Base-by-base conservation (phyloP, 306 rosid species). In the Pachyrhizus erosus region DNA sequence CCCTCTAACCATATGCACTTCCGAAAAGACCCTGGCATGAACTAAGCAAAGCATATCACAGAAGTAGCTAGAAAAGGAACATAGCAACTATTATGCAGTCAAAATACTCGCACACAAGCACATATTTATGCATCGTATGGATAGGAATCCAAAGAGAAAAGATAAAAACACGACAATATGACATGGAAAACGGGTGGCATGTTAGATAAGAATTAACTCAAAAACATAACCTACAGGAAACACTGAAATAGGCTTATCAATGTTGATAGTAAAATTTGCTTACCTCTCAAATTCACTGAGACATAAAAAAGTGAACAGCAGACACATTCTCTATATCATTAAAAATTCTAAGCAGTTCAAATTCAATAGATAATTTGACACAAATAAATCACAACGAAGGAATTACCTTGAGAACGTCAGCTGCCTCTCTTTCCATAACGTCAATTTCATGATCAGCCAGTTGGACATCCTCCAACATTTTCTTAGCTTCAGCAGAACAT, bases 351-450 rank as follows among this genome's bases (percentile, higher is more conserved):
- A 29, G 70, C 70, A 57, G 49, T 11, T 82, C 43, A 66, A 51
- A 39, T 64, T 51, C 69, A 54, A 20, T 29, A 46, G 67, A 70
- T n/a, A 65, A 43, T 33, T 26, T 31, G 4, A 67, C 37, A 60
- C 65, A 65, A 46, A 7, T 17, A 48, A 60, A 57, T 37, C 69
- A 43, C 52, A 78, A 65, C 60, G 62, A 12, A 27, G 34, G 39
- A 52, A 29, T 55, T 85, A 95, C 98, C 97, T 93, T 85, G 57
- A 89, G 80, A 89, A 90, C 88, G 48, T 86, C 93, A 2, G 80
- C 91, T 13, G 90, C 97, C 85, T 93, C 98, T 84, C 82, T 81
- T 84, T 93, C 97, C 89, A 91, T 81, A 66, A 62, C 76, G 79
- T 86, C 84, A 79, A 96, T 58, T 66, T 90, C 87, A 75, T 29